Conservation (phyloP, 2,329 filamentous ascomycete species). For the Cladosporium sphaerospermum region DNA sequence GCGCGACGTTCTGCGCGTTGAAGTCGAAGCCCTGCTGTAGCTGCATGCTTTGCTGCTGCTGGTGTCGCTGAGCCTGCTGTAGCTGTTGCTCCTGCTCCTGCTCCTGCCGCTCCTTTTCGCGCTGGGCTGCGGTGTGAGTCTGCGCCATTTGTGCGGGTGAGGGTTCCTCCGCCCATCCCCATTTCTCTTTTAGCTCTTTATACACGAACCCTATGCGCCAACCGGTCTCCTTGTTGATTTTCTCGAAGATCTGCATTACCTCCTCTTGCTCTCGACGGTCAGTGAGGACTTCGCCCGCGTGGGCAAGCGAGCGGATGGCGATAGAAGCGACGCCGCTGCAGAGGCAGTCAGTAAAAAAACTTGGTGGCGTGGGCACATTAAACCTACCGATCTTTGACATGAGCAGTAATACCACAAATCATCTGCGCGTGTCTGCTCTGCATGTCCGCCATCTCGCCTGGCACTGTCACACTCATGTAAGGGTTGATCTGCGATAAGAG, state of each 20-base stretch:
- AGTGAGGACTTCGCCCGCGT: conserved; percentile 67
- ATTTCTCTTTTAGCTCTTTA: conserved; percentile 64
- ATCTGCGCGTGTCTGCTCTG: conserved; percentile 72
- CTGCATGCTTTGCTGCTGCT: conserved; percentile 21
- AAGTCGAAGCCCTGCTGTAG: conserved; percentile 21
- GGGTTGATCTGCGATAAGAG: conserved; percentile 77
- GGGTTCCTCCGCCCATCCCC: conserved; percentile 61
- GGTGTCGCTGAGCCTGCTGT: conserved; percentile 24
- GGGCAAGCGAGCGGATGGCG: conserved; percentile 70
- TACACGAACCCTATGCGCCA: conserved; percentile 72
- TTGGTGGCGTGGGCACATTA: neutral
- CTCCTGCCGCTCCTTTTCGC: conserved; percentile 22
- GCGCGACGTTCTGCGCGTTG: conserved; percentile 12
- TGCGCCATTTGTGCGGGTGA: conserved; percentile 34
- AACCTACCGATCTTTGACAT: conserved; percentile 65
- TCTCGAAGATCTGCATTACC: conserved; percentile 68
- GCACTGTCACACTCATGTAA: conserved; percentile 49
- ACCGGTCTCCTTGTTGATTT: conserved; percentile 68
- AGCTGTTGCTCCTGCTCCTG: conserved; percentile 20
- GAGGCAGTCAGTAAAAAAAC: conserved; percentile 9
- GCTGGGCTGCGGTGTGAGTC: conserved; percentile 25
- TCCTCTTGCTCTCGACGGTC: conserved; percentile 70
- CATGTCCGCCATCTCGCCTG: conserved; percentile 62
- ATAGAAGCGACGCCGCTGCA: conserved; percentile 65
- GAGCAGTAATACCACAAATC: conserved; percentile 83